Evolutionary conservation across 2,329 filamentous ascomycete genomes (phyloP), one percentile per base, ranked within the genome.

Genomic region (Penicillium sp.): DNA sequence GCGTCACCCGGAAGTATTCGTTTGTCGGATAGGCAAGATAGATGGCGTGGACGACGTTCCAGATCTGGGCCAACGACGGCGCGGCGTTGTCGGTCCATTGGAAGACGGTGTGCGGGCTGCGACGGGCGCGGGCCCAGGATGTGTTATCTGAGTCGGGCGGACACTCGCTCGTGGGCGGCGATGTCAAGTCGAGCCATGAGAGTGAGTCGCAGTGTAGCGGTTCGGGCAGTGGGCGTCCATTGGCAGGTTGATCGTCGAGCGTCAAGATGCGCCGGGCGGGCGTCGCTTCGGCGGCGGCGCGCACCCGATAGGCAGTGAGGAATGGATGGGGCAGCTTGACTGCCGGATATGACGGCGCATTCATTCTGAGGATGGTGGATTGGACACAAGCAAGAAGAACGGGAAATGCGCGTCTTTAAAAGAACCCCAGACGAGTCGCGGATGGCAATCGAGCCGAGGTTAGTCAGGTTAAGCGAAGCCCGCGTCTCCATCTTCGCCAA

Each of bases 281-380:
- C 10, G 48, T 51, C 11, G 58, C 55, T 8, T 58, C 51, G 7
- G 50, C 46, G 25, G 62, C 45, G 1, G 53, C 43, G 23, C 55
- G 52, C 28, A 73, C 67, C 18, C 56, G 59, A 48, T 72, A 74
- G 41, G 64, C 53, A 2, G 70, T 73, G 26, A 74, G 59, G 34
- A 67, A 74, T 4, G 71, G 71, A 39, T 74, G 68, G 13, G 71
- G 71, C 18, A 74, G 64, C 48, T 72, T 73, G 16, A 73, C 64
- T 41, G 54, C 55, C 19, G 68, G 64, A 39, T 64, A 68, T 23
- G n/a, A n/a, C n/a, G n/a, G n/a, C n/a, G n/a, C n/a, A n/a, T n/a
- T n/a, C n/a, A n/a, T n/a, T n/a, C n/a, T n/a, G n/a, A n/a, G n/a
- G n/a, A n/a, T n/a, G n/a, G n/a, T n/a, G n/a, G n/a, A n/a, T n/a